Evolutionary conservation across 495 filamentous ascomycete genomes (phyloP).

Genomic region (Friedmanniomyces simplex): DNA sequence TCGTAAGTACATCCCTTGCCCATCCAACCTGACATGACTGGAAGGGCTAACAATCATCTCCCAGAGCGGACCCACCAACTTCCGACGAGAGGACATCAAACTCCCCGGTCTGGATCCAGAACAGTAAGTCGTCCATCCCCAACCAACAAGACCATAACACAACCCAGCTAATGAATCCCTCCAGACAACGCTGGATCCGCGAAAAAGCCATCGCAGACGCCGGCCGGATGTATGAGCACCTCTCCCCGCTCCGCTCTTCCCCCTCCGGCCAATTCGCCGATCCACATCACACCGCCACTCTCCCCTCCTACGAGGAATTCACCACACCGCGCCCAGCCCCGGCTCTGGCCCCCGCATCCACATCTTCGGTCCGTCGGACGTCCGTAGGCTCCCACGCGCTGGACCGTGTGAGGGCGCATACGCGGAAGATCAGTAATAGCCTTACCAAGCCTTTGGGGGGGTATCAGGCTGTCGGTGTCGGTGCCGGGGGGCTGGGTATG

Average conservation of each 20-base stretch:
- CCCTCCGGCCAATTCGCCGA: slow-evolving; percentile 15
- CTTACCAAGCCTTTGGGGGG: slow-evolving; percentile 4
- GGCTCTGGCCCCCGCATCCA: background rate
- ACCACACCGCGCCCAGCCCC: slow-evolving; percentile 9
- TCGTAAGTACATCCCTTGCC: slow-evolving; percentile 6
- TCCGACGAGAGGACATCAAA: slow-evolving; percentile 25
- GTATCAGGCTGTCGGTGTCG: slow-evolving; percentile 1
- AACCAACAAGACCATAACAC: background rate
- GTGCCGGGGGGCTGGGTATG: no score
- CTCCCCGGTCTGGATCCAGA: slow-evolving; percentile 24
- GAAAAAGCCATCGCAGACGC: slow-evolving; percentile 28
- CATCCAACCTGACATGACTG: background rate
- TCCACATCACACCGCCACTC: background rate
- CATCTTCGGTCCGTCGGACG: background rate
- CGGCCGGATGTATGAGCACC: slow-evolving; percentile 12
- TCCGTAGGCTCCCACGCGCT: slow-evolving; percentile 1
- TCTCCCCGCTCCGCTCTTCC: slow-evolving; percentile 18
- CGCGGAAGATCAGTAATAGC: slow-evolving; percentile 12
- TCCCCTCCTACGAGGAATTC: slow-evolving; percentile 13
- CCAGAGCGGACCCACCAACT: slow-evolving; percentile 28
- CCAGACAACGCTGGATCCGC: slow-evolving; percentile 24
- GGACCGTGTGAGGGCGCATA: slow-evolving; percentile 8
- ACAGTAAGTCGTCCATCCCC: slow-evolving; percentile 22
- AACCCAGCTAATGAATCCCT: background rate
- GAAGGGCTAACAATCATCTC: background rate